Conservation (phyloP, 352 stramenopile species). For the Phytophthora aleatoria region DNA sequence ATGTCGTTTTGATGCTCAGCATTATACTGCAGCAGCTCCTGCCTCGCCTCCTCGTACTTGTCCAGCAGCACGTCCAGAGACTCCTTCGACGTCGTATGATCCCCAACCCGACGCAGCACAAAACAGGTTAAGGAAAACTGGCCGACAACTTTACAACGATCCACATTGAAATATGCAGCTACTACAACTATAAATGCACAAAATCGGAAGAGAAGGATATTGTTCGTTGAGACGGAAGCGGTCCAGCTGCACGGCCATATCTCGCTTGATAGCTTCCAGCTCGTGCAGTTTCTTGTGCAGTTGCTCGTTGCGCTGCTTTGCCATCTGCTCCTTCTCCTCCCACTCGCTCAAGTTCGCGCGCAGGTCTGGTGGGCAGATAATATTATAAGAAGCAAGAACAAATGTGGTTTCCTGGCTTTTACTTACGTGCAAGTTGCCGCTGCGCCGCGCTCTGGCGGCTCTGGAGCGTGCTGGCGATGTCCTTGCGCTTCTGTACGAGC, state of each 20-base stretch:
- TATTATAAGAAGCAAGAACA: slow-evolving; percentile 3
- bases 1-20: slow-evolving; percentile 74
- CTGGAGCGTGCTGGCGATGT: slow-evolving; percentile 55
- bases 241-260: slow-evolving; percentile 70
- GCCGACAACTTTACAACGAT: neutral
- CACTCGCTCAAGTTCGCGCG: slow-evolving; percentile 67
- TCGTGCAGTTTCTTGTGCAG: slow-evolving; percentile 61
- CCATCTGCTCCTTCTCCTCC: slow-evolving; percentile 55
- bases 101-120: slow-evolving; percentile 8
- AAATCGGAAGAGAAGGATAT: slow-evolving; percentile 46
- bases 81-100: slow-evolving; percentile 57
- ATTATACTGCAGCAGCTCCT: slow-evolving; percentile 64
- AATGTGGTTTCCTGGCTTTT: neutral
- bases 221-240: slow-evolving; percentile 72
- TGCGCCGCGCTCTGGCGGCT: slow-evolving; percentile 51
- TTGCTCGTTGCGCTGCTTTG: slow-evolving; percentile 56
- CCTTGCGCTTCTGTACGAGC: slow-evolving; percentile 62
- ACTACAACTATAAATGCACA: slow-evolving; percentile 2
- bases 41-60: slow-evolving; percentile 69
- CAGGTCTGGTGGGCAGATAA: slow-evolving; percentile 39
- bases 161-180: slow-evolving; percentile 5
- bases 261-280: slow-evolving; percentile 66
- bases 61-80: slow-evolving; percentile 62
- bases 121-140: slow-evolving; percentile 33
- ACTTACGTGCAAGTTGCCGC: slow-evolving; percentile 62